Evolutionary conservation across 495 filamentous ascomycete species (phyloP).

Genomic region (Podospora appendiculata): DNA sequence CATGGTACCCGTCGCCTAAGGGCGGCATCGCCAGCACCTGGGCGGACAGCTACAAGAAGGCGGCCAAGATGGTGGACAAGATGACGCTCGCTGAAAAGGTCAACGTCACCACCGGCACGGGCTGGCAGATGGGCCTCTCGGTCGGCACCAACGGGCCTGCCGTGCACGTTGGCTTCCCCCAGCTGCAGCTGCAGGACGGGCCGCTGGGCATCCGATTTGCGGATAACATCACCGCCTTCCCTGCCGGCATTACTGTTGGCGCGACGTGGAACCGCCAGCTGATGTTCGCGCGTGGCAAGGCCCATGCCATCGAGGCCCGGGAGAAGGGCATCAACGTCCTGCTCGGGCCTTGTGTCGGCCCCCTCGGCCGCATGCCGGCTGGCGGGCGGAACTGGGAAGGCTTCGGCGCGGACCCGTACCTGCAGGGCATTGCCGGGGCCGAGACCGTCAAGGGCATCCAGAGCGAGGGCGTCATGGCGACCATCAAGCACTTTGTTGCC

Average conservation of each 20-base stretch:
- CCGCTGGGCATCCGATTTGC: slow-evolving; percentile 57
- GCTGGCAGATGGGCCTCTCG: slow-evolving; percentile 84
- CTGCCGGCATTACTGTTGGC: slow-evolving; percentile 58
- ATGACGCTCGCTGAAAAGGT: slow-evolving; percentile 92
- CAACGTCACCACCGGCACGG: slow-evolving; percentile 87
- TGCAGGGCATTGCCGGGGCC: slow-evolving; percentile 60
- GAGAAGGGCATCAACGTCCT: slow-evolving; percentile 67
- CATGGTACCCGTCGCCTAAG: slow-evolving; percentile 77
- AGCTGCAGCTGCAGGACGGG: slow-evolving; percentile 84
- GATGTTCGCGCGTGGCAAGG: slow-evolving; percentile 61
- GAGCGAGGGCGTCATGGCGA: slow-evolving; percentile 62
- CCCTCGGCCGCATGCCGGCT: slow-evolving; percentile 62
- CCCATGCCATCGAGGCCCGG: slow-evolving; percentile 58
- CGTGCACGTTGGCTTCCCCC: slow-evolving; percentile 65
- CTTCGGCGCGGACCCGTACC: slow-evolving; percentile 64
- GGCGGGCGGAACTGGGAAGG: slow-evolving; percentile 74
- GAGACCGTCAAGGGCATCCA: slow-evolving; percentile 67
- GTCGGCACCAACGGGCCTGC: slow-evolving; percentile 85
- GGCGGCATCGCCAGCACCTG: slow-evolving; percentile 71
- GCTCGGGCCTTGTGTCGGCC: slow-evolving; percentile 61
- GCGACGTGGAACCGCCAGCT: slow-evolving; percentile 56
- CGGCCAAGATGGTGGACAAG: slow-evolving; percentile 62
- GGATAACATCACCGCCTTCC: slow-evolving; percentile 59
- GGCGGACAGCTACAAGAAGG: slow-evolving; percentile 76
- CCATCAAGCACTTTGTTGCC: slow-evolving; percentile 65